Evolutionary conservation across 352 stramenopile species (phyloP), one percentile per base, ranked within the genome.

Genomic region (Discostella stelligera): DNA sequence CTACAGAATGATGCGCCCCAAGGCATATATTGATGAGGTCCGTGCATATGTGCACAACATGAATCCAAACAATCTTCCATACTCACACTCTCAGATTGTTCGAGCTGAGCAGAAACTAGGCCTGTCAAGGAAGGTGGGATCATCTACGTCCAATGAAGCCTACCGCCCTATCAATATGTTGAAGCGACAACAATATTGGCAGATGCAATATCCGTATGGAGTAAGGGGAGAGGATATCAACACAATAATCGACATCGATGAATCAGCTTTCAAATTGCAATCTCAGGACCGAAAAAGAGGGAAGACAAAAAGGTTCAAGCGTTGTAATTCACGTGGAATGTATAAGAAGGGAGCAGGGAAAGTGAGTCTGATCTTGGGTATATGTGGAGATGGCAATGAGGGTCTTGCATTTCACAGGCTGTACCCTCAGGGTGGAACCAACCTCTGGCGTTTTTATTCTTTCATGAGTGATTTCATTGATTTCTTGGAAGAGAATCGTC

Each of bases 1-100:
- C 27, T 32, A 6, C 27, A 32, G 2, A 25, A 58, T 49, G 39
- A 54, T 52, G 14, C 20, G 23, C 21, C 62, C 62, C 3, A 69
- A 69, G 62, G 62, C 62, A 6, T 61, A 58, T 44, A 55, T 61
- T 30, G 46, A 58, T 16, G 46, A 69, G 25, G 16, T 39, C 1
- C 1, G 50, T 8, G 62, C 44, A 18, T 60, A 60, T 20, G 25
- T 49, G 5, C 48, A 60, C 23, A 58, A 60, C n/a, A 18, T 10
- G 6, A 60, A 69, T n/a, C 62, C 44, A 9, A 11, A 14, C 14
- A 54, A 52, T 11, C 7, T 11, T 18, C 30, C 50, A 3, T 60
- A 61, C 20, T 69, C 62, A 32, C 62, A 46, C 0, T 69, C 44
- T 25, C 61, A 69, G 49, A 48, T 59, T 16, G 3, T 25, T 48